Conservation (phyloP, 345 rosid genomes). For the Linum usitatissimum region DNA sequence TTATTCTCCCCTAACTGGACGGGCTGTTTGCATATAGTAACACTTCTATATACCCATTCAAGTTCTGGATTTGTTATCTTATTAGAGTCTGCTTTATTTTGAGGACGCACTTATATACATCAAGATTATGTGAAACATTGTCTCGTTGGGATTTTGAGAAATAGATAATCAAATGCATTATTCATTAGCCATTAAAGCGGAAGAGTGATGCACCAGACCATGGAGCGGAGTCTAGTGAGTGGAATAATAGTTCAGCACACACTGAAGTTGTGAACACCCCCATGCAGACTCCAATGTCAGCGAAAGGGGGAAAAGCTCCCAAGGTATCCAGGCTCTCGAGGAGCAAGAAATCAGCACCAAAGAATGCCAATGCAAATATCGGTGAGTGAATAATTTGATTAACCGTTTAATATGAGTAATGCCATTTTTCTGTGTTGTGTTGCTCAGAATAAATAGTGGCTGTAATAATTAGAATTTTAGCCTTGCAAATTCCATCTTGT, state of each 20-base stretch:
- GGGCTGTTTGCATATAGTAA: neutral
- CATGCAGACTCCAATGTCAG: conserved; percentile 65
- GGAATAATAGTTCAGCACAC: conserved; percentile 35
- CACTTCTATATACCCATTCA: neutral
- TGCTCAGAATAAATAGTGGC: neutral
- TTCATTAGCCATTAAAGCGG: conserved; percentile 53
- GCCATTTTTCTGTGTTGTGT: too few species aligned
- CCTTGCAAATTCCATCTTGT: too few species aligned
- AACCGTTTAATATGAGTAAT: too few species aligned
- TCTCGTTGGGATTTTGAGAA: too few species aligned
- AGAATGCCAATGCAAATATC: conserved; percentile 47
- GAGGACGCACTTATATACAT: too few species aligned
- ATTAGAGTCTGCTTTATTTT: too few species aligned
- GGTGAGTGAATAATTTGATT: conserved; percentile 30
- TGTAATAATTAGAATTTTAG: neutral
- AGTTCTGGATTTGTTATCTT: neutral
- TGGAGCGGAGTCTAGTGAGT: conserved; percentile 44
- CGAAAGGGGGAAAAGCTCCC: conserved; percentile 59
- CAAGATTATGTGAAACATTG: too few species aligned
- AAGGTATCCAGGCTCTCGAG: conserved; percentile 52
- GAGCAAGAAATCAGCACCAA: conserved; percentile 48
- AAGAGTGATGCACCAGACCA: conserved; percentile 52
- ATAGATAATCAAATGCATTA: conserved; percentile 4
- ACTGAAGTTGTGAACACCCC: conserved; percentile 39
- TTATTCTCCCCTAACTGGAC: neutral